phyloP scores from a whole-genome alignment of 768 basidiomycete genomes.

The Termitomyces sp. region DNA sequence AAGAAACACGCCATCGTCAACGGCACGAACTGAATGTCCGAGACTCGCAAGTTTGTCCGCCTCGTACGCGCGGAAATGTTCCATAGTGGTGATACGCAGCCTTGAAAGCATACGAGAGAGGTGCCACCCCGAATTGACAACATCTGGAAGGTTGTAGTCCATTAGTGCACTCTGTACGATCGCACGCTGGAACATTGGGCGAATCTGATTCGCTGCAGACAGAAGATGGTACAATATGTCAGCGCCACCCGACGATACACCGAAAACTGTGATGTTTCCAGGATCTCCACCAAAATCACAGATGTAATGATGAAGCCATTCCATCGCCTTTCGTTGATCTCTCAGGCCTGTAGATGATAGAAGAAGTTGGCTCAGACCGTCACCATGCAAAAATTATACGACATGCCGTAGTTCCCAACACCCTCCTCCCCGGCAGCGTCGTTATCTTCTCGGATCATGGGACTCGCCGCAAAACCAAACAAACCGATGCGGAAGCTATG shows the following conservation, averaged over 20 bases:
- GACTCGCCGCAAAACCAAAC: slow-evolving; percentile 72
- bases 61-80: slow-evolving; percentile 59
- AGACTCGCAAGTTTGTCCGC: slow-evolving; percentile 55
- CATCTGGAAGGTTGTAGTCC: slow-evolving; percentile 59
- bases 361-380: slow-evolving; percentile 8
- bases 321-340: slow-evolving; percentile 61
- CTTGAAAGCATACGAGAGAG: slow-evolving; percentile 61
- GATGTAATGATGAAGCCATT: slow-evolving; percentile 63
- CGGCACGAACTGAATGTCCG: slow-evolving; percentile 48
- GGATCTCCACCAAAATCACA: slow-evolving; percentile 67
- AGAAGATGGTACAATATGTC: slow-evolving; percentile 63
- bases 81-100: slow-evolving; percentile 50
- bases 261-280: slow-evolving; percentile 50
- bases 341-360: slow-evolving; percentile 43
- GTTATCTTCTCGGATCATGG: slow-evolving; percentile 67
- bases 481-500: slow-evolving; percentile 73
- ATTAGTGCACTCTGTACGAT: slow-evolving; percentile 73
- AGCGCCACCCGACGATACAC: slow-evolving; percentile 49
- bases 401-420: slow-evolving; percentile 73
- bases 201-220: slow-evolving; percentile 55
- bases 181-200: slow-evolving; percentile 67
- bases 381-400: not conserved
- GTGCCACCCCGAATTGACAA: slow-evolving; percentile 61
- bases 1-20: slow-evolving; percentile 73
- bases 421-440: slow-evolving; percentile 61